These are phyloP conservation scores for Arthrobotrys musiformis DNA, from an alignment of 2,329 filamentous ascomycete genomes.

Conservation along the genomic window DNA sequence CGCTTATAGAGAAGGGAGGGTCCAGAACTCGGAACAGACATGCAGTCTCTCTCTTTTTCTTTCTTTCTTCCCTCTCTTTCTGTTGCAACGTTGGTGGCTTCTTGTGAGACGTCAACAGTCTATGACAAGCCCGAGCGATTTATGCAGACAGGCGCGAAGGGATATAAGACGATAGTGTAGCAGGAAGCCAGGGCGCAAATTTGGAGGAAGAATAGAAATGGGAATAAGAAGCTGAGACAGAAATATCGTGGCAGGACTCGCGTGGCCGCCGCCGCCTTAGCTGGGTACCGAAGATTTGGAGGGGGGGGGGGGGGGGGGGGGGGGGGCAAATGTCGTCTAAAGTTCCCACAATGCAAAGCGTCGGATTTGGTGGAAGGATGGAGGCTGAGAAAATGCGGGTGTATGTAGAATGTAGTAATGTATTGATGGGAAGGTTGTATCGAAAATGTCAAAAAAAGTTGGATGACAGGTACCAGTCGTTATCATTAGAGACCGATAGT, in stretches of 20 bases:
- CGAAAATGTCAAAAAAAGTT: constrained; percentile 27
- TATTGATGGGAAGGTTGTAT: background rate
- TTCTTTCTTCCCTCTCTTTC: too few relatives aligned
- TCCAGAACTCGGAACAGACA: constrained; percentile 50
- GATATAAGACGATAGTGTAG: constrained; percentile 11
- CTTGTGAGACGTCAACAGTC: constrained; percentile 50
- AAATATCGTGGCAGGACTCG: constrained; percentile 54
- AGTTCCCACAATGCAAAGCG: constrained; percentile 28
- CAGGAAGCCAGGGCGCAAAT: constrained; percentile 51
- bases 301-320: constrained; percentile 4
- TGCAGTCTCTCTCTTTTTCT: constrained; percentile 44
- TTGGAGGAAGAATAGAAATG: background rate
- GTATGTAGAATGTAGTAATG: background rate
- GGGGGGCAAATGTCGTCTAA: constrained; percentile 33
- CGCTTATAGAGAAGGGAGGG: constrained; percentile 21
- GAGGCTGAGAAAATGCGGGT: constrained; percentile 21
- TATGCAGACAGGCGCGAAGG: constrained; percentile 37
- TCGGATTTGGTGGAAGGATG: constrained; percentile 12
- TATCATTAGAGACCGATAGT: constrained; percentile 19
- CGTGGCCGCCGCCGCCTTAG: constrained; percentile 35
- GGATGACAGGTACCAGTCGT: constrained; percentile 33
- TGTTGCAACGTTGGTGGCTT: constrained; percentile 44
- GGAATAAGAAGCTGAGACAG: constrained; percentile 43
- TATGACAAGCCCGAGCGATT: constrained; percentile 39
- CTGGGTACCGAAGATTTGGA: constrained; percentile 28